These are phyloP conservation scores for Solanum hybrid DNA, from an alignment of 305 asterid species.

Conservation along the genomic window DNA sequence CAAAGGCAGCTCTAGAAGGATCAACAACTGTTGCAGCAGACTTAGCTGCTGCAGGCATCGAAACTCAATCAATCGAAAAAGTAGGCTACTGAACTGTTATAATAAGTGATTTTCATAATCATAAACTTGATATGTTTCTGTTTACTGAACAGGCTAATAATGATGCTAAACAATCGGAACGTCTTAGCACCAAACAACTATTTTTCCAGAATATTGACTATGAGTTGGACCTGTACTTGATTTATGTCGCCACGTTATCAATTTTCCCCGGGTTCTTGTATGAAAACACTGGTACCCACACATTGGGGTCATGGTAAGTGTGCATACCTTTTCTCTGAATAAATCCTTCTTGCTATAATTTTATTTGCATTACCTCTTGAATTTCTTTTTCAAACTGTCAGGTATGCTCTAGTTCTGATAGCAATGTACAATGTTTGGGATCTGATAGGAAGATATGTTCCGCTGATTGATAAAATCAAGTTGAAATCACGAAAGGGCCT, in stretches of 20 bases:
- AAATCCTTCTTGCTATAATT: background rate
- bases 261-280: slow-evolving; percentile 82
- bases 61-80: slow-evolving; percentile 11
- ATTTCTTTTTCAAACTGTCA: background rate
- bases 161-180: slow-evolving; percentile 17
- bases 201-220: slow-evolving; percentile 48
- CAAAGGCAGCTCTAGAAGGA: slow-evolving; percentile 74
- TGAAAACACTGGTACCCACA: slow-evolving; percentile 71
- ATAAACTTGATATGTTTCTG: background rate
- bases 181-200: slow-evolving; percentile 51
- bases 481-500: slow-evolving; percentile 57
- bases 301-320: slow-evolving; percentile 65
- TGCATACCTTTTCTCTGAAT: background rate
- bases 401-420: slow-evolving; percentile 62
- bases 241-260: slow-evolving; percentile 54
- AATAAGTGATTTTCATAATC: background rate
- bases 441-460: slow-evolving; percentile 54
- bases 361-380: background rate
- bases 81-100: slow-evolving; percentile 9
- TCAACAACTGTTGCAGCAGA: slow-evolving; percentile 76
- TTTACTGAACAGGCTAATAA: slow-evolving; percentile 29
- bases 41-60: slow-evolving; percentile 69
- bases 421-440: slow-evolving; percentile 71
- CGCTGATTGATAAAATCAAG: slow-evolving; percentile 31
- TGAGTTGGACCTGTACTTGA: slow-evolving; percentile 37